Evolutionary conservation across 2,329 filamentous ascomycete genomes (phyloP).

Genomic region (Ophidiomyces ophidiicola): DNA sequence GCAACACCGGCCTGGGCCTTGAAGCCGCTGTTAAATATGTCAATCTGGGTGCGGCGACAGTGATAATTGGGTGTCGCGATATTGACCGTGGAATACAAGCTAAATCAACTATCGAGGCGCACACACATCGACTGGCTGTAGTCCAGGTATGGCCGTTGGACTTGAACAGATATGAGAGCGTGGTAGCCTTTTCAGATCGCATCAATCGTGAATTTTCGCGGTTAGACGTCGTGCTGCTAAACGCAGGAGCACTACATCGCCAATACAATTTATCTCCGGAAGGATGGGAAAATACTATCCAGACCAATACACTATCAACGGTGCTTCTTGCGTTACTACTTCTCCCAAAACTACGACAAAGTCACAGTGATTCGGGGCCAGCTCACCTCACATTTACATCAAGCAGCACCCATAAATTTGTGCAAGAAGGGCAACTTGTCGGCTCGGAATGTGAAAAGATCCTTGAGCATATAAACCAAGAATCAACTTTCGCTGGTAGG

Average conservation of each 20-base stretch:
- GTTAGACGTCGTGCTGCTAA: slow-evolving; percentile 37
- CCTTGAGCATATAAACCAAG: slow-evolving; percentile 26
- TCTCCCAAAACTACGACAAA: slow-evolving; percentile 35
- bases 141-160: slow-evolving; percentile 38
- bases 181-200: slow-evolving; percentile 32
- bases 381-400: slow-evolving; percentile 37
- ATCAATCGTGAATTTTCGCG: slow-evolving; percentile 27
- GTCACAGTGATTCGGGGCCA: slow-evolving; percentile 21
- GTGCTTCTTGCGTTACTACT: slow-evolving; percentile 43
- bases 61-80: slow-evolving; percentile 39
- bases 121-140: slow-evolving; percentile 22
- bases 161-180: slow-evolving; percentile 36
- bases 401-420: slow-evolving; percentile 30
- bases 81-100: slow-evolving; percentile 32
- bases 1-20: slow-evolving; percentile 40
- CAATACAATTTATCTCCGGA: slow-evolving; percentile 28
- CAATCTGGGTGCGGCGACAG: slow-evolving; percentile 29
- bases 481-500: slow-evolving; percentile 21
- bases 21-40: slow-evolving; percentile 40
- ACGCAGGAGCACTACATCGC: slow-evolving; percentile 34
- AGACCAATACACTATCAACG: slow-evolving; percentile 49
- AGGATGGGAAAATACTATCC: slow-evolving; percentile 43
- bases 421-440: slow-evolving; percentile 20
- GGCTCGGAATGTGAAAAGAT: slow-evolving; percentile 18
- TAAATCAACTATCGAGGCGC: slow-evolving; percentile 29